Evolutionary conservation across 345 rosid genomes (phyloP), one percentile per base, ranked within the genome.

Genomic region (Mallotus nudiflorus): DNA sequence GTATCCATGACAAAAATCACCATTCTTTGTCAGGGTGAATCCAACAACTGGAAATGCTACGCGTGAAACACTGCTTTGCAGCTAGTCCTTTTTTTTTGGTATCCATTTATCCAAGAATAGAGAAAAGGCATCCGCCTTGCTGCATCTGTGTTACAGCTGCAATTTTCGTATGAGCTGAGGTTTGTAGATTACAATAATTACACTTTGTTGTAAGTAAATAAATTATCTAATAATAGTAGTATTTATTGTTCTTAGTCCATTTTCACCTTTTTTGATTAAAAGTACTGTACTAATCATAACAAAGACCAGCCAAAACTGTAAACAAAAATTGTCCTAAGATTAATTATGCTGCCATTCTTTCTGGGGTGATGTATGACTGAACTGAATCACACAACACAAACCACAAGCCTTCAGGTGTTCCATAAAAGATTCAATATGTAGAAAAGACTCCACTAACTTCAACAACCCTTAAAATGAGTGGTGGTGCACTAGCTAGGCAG

Each of bases 21-120:
- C 35, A 46, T 62, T 54, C 53, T 14, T 45, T 20, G 19, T 65
- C 58, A 89, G 98, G 87, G 87, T 91, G 77, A 91, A 91, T 68
- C 73, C 86, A 31, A 78, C 84, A 4, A 89, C 97, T 7, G 93
- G 98, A 66, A 94, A 91, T 65, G 84, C 88, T 20, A 94, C 98
- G 7, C 77, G 91, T 4, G 98, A 87, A 37, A 88, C 98, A 33
- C 67, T 89, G 83, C 89, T 91, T 2, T 94, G 97, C 80, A 90
- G 77, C 55, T 93, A 88, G 80, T 62, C 67, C 67, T 8, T 45
- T 31, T 61, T 63, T 52, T n/a, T n/a, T n/a, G n/a, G 66, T 22
- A 31, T 22, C n/a, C 42, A 37, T 57, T 39, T 27, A 40, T 56
- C 62, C 74, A 69, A 39, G 48, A 29, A 35, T 46, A 59, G 51